Evolutionary conservation across 192 early-diverging fungal species (phyloP).

Genomic region (Powellomyces hirtus): DNA sequence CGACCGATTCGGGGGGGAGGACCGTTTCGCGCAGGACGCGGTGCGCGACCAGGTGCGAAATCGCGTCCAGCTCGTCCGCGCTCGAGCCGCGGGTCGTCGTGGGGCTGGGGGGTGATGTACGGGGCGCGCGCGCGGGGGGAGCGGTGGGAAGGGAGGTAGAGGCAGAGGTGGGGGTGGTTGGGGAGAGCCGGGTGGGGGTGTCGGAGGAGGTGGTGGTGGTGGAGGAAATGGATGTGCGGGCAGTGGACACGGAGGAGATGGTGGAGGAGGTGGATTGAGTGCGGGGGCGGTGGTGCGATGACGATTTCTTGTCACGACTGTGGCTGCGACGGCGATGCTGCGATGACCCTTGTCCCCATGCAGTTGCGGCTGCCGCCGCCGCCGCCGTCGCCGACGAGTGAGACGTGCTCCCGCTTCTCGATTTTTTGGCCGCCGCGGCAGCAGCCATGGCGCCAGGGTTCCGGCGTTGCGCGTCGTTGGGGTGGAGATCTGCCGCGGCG

Average conservation of each 20-base stretch:
- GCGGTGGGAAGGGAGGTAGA: neutral
- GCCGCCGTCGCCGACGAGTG: neutral
- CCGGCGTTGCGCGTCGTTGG: constrained; percentile 8
- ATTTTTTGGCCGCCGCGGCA: neutral
- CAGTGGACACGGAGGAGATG: neutral
- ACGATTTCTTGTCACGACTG: neutral
- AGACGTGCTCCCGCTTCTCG: neutral
- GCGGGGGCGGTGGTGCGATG: too few species aligned
- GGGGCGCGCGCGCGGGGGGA: neutral
- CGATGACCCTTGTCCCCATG: neutral
- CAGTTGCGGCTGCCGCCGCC: neutral
- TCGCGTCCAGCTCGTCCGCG: constrained; percentile 6
- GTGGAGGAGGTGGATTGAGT: too few species aligned
- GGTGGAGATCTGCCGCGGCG: constrained; percentile 1
- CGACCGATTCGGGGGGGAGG: constrained; percentile 4
- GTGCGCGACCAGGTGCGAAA: constrained; percentile 12
- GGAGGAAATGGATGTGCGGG: neutral
- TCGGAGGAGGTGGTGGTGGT: neutral
- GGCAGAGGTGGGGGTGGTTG: neutral
- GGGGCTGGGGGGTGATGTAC: neutral
- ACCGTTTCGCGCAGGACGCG: constrained; percentile 21
- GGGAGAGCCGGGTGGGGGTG: neutral
- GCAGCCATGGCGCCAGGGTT: neutral
- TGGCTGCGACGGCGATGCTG: neutral
- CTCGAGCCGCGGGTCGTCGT: neutral